Evolutionary conservation across 1,284 basidiomycete genomes (phyloP), one percentile per base, ranked within the genome.

Genomic region (Vanrija sp.): DNA sequence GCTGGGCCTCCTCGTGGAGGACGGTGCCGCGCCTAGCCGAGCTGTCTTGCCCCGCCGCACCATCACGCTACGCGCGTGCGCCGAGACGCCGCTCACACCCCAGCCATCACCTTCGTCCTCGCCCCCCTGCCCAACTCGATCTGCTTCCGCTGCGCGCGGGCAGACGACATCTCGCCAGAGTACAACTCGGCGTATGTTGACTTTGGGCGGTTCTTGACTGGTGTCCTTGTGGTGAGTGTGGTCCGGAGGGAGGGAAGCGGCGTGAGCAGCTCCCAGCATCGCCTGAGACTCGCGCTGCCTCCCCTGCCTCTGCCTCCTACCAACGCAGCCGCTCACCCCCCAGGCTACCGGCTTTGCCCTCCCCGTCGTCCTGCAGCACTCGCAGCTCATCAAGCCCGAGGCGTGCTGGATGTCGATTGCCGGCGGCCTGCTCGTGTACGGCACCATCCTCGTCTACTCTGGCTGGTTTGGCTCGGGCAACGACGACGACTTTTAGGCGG

Each of bases 111-210:
- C 27, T 99, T 98, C 72, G 89, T 97, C 37, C 80, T 97, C 60
- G 96, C 96, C 2, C 96, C 96, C 18, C 80, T 98, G 20, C 96
- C 96, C 6, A 98, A 99, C 72, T 88, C 90, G 20, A 72, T 98
- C 42, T 82, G 78, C 61, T 72, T 76, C 18, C 67, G 79, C 54
- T 79, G 79, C 51, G 78, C 78, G 18, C 75, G 78, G 7, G 78
- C 77, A 15, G 81, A 82, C 63, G 80, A 81, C 57, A 77, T 81
- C 47, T 78, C 78, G 31, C 75, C 79, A 51, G 81, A 83, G 61
- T 81, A 78, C 67, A 79, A 80, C 61, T 77, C 73, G 62, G 77
- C 87, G 42, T 82, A 83, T 48, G 85, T 91, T 67, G 95, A 98
- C 73, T 90, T 97, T 59, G 95, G 94, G 37, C 87, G 93, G 53